Percentiles rank a stretch among this genome's conserved stretches.
Evolutionary conservation across 2,329 filamentous ascomycete genomes (phyloP).

Genomic region (Colletotrichum navitas): DNA sequence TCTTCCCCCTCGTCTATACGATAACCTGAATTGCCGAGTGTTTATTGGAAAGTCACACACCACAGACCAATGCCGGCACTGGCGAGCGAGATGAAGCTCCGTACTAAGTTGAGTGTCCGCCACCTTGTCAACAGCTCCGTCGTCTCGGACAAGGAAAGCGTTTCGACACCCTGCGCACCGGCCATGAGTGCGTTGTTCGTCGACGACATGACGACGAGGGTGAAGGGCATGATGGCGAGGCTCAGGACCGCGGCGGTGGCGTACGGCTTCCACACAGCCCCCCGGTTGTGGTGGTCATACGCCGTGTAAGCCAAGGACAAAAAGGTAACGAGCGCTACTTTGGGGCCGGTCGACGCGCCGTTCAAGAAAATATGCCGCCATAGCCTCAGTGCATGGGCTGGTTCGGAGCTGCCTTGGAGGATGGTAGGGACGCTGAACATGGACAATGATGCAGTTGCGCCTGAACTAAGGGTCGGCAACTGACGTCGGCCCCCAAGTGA

Average conservation of each 20-base stretch:
- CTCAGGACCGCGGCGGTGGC: slow-evolving; percentile 50
- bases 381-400: slow-evolving; percentile 49
- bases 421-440: slow-evolving; percentile 51
- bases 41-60: slow-evolving; percentile 25
- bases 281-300: slow-evolving; percentile 48
- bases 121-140: slow-evolving; percentile 39
- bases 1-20: slow-evolving; percentile 9
- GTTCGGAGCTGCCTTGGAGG: slow-evolving; percentile 45
- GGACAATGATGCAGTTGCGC: slow-evolving; percentile 53
- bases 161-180: slow-evolving; percentile 38
- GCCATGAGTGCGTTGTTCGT: slow-evolving; percentile 52
- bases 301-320: slow-evolving; percentile 53
- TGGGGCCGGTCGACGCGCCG: slow-evolving; percentile 55
- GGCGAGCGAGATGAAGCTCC: slow-evolving; percentile 34
- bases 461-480: slow-evolving; percentile 45
- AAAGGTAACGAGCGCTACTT: slow-evolving; percentile 50
- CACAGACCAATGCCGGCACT: slow-evolving; percentile 36
- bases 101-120: slow-evolving; percentile 37
- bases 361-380: slow-evolving; percentile 55
- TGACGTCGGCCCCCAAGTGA: slow-evolving; percentile 2
- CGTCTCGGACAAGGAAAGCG: slow-evolving; percentile 29
- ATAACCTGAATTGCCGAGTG: neutral
- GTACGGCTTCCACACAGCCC: slow-evolving; percentile 52
- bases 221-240: slow-evolving; percentile 57
- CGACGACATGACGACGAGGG: slow-evolving; percentile 51